Evolutionary conservation across 2,329 filamentous ascomycete genomes (phyloP).

Genomic region (Xylaria sp.): DNA sequence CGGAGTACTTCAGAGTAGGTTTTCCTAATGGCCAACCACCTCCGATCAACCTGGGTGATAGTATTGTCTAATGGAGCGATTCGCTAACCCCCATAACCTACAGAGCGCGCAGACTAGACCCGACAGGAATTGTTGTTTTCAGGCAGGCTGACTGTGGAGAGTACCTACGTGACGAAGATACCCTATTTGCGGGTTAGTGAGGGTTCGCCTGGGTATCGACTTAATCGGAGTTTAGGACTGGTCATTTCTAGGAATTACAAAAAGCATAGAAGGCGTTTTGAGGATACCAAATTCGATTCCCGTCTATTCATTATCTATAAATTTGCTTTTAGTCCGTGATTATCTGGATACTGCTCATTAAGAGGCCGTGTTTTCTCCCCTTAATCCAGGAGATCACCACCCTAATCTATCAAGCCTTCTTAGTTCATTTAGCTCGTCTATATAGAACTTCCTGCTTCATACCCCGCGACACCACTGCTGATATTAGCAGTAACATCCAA

Average conservation of each 20-base stretch:
- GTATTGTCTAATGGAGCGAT: not conserved
- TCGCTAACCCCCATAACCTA: constrained; percentile 42
- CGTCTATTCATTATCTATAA: constrained; percentile 18
- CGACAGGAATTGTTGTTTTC: constrained; percentile 89
- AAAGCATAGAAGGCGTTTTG: constrained; percentile 39
- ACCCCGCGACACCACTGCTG: constrained; percentile 39
- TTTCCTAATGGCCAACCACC: not conserved
- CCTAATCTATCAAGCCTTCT: not conserved
- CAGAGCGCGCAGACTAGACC: constrained; percentile 80
- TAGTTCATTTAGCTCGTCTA: constrained; percentile 1
- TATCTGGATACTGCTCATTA: not conserved
- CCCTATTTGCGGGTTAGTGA: constrained; percentile 66
- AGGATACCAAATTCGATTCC: constrained; percentile 38
- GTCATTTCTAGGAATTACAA: constrained; percentile 17
- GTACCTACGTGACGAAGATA: constrained; percentile 86
- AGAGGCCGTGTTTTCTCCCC: no score
- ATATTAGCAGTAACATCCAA: constrained; percentile 40
- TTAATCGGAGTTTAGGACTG: constrained; percentile 39
- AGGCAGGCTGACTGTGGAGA: constrained; percentile 94
- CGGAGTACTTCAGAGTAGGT: constrained; percentile 39
- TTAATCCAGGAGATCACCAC: not conserved
- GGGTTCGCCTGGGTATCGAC: not conserved
- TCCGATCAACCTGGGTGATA: no score
- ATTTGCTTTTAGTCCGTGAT: not conserved
- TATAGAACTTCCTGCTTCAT: constrained; percentile 34